phyloP scores from a whole-genome alignment of 2,329 filamentous ascomycete genomes.

The Fusarium sarcochroum region DNA sequence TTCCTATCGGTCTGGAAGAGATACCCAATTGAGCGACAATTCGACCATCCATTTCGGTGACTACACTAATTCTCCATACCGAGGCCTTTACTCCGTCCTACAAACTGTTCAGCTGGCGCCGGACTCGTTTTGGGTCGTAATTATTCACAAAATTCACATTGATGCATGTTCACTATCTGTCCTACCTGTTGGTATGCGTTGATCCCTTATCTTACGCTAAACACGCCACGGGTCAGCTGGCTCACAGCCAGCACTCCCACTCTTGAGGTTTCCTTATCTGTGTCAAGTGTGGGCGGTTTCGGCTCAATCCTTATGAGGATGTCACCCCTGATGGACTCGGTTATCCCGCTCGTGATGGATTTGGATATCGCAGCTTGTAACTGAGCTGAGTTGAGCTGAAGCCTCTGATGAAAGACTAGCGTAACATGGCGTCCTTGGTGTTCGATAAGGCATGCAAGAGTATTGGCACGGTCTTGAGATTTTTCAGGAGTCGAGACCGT shows the following conservation, averaged over 20 bases:
- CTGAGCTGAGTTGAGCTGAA: constrained; percentile 23
- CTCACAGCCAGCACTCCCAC: constrained; percentile 9
- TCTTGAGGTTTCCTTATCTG: constrained; percentile 27
- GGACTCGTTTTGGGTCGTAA: constrained; percentile 2
- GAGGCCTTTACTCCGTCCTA: background rate
- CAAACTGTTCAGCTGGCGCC: background rate
- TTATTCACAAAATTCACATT: background rate
- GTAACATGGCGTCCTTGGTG: background rate
- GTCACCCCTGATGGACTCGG: constrained; percentile 3
- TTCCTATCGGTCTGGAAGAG: background rate
- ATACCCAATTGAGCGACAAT: constrained; percentile 26
- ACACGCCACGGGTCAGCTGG: constrained; percentile 29
- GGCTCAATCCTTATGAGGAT: background rate
- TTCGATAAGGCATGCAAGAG: constrained; percentile 24
- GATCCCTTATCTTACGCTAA: constrained; percentile 45
- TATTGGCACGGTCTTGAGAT: background rate
- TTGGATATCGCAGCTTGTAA: constrained; percentile 9
- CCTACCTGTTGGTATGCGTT: constrained; percentile 13
- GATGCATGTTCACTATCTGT: constrained; percentile 4
- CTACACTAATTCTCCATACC: background rate
- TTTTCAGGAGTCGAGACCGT: background rate
- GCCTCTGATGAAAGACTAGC: constrained; percentile 4
- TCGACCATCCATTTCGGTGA: constrained; percentile 17
- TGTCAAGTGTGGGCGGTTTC: constrained; percentile 13
- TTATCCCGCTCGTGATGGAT: constrained; percentile 17